Evolutionary conservation across 2,329 filamentous ascomycete genomes (phyloP).

Genomic region (Paraphaeosphaeria sporulosa): DNA sequence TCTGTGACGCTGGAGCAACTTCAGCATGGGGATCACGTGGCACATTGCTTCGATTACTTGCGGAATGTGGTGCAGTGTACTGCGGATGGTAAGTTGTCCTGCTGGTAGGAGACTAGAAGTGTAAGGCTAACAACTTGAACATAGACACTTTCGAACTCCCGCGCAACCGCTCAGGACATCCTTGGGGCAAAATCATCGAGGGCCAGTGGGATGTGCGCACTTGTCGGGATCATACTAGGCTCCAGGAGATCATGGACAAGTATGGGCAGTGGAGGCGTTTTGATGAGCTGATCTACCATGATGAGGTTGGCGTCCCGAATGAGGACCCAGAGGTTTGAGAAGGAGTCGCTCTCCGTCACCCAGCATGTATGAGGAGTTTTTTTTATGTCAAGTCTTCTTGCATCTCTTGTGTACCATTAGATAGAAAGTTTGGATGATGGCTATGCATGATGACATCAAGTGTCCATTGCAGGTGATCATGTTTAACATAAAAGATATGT

Average conservation of each 20-base stretch:
- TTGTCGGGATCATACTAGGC: slow-evolving; percentile 3
- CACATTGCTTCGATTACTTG: slow-evolving; percentile 6
- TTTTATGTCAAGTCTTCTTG: background rate
- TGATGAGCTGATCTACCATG: background rate
- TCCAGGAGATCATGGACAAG: background rate
- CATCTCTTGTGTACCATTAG: too few relatives aligned
- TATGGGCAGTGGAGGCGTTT: slow-evolving; percentile 5
- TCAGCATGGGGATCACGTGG: slow-evolving; percentile 3
- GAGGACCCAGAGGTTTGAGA: background rate
- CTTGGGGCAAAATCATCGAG: background rate
- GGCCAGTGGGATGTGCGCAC: slow-evolving; percentile 10
- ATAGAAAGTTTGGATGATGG: too few relatives aligned
- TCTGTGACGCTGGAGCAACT: slow-evolving; percentile 1
- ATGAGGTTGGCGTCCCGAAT: background rate
- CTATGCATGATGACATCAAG: too few relatives aligned
- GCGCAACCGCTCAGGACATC: background rate
- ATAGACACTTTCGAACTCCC: slow-evolving; percentile 5
- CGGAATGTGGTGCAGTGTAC: slow-evolving; percentile 1
- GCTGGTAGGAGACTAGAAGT: background rate
- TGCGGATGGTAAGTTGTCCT: background rate
- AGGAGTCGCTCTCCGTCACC: background rate
- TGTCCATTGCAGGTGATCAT: too few relatives aligned
- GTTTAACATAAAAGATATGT: too few relatives aligned
- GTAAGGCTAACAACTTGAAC: background rate
- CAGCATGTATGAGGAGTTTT: background rate